phyloP scores from a whole-genome alignment of 192 early-diverging fungal genomes.

The Podila epigama region DNA sequence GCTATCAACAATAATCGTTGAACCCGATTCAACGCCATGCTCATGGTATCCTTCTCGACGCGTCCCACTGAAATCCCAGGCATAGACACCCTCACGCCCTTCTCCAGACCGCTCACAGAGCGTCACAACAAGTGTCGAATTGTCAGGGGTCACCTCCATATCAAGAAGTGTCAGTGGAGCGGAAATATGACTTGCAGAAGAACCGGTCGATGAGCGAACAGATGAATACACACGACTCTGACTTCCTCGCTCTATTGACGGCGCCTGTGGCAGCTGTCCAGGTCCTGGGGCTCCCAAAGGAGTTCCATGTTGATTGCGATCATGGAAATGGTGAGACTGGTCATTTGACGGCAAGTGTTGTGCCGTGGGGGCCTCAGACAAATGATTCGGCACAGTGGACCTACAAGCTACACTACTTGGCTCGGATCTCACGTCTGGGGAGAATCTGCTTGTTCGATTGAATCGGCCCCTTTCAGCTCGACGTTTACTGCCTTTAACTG shows the following conservation, averaged over 20 bases:
- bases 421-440: neutral
- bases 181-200: constrained; percentile 7
- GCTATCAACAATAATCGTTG: constrained; percentile 21
- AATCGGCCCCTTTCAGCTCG: neutral
- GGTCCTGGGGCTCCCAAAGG: too few species aligned
- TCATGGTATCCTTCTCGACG: constrained; percentile 32
- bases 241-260: neutral
- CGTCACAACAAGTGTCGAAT: constrained; percentile 35
- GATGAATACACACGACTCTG: neutral
- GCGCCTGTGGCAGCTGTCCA: too few species aligned
- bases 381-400: too few species aligned
- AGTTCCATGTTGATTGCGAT: too few species aligned
- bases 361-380: too few species aligned
- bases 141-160: constrained; percentile 22
- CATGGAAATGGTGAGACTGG: too few species aligned
- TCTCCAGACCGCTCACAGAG: constrained; percentile 37
- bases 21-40: constrained; percentile 1
- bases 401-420: neutral
- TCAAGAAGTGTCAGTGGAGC: constrained; percentile 30
- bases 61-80: constrained; percentile 41
- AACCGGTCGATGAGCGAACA: too few species aligned
- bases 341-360: too few species aligned
- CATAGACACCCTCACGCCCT: constrained; percentile 35
- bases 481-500: neutral
- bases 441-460: constrained; percentile 2